Base-by-base conservation (phyloP, 139 green algal genomes). In the Chlamydomonas sphaeroides region DNA sequence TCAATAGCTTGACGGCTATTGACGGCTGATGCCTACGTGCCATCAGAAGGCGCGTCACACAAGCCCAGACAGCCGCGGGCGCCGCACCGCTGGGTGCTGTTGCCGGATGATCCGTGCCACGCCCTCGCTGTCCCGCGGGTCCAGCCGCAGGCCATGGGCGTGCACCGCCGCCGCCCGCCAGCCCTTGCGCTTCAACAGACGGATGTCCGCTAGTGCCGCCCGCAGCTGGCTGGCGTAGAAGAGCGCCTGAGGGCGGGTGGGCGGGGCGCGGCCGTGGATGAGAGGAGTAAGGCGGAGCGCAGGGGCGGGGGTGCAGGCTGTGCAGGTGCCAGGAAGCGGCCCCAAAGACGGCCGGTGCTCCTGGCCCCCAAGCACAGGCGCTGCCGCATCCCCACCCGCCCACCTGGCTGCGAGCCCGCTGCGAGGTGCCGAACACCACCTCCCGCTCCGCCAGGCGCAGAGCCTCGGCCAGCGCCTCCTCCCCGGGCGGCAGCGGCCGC, bases 151-250 rank as follows among this genome's bases (percentile, higher is more conserved):
- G 30, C 41, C 74, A 17, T 70, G 39, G 2, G 38, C 39, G 35
- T 74, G 76, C 45, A 74, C 61, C 25, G 48, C 61, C 7, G 14
- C 45, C 48, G 63, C 32, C 76, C 48, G 72, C 32, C 48, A 26
- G 23, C 11, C 65, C 65, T 42, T 53, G 35, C 77, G 77, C 3
- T 69, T 25, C 65, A 75, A 28, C 48, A 66, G 65, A 14, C 65
- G 48, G 33, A 84, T 26, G 77, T 84, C 77, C 3, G 65, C 77
- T 36, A 84, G 51, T 0, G 77, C 77, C 5, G 63, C 11, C 5
- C 77, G 77, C 65, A 84, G 77, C 77, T 84, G 77, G 65, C 76
- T 33, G 33, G 45, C 39, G 49, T 76, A 75, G 30, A 84, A 84
- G 1, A 84, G 65, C 0, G 77, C 77, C 77, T 84, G 65, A 0